Evolutionary conservation across 805 yeast genomes (phyloP), one percentile per base, ranked within the genome.

Genomic region (Tetrapisispora namnaoensis): DNA sequence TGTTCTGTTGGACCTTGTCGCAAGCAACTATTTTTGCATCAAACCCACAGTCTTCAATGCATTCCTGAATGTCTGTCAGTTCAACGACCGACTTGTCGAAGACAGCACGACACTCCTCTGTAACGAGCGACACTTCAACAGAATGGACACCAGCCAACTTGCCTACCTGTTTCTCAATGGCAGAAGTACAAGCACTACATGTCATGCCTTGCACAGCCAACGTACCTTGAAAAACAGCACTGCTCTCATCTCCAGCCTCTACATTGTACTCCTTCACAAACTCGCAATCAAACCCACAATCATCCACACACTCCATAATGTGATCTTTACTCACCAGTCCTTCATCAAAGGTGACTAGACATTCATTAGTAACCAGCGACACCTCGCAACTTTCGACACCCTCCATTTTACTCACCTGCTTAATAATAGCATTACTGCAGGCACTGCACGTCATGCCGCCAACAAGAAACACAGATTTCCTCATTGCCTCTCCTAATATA

Each of bases 371-470:
- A 9, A 86, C 68, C 38, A 87, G 72, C 1, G 95, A 83, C 1
- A 90, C 86, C 4, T 75, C 70, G 1, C 74, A 86, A 16, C 65
- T 60, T 1, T 57, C 42, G 8, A 86, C 86, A 2, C 83, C 83
- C 0, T 70, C 66, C 10, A 78, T 44, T 1, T 58, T 59, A 48
- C 70, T 65, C 24, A 86, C 57, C 0, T 81, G 80, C 22, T 66
- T 67, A 1, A 81, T 76, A 17, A 91, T 77, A 0, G 95, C 71
- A 1, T 82, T 73, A 0, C 84, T 76, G 61, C 98, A 91, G 1
- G 95, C 78, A 2, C 95, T 83, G 60, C 98, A 91, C 8, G 97
- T 89, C 98, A 91, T 91, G 5, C 98, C 98, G 14, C 68, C 53
- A 10, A 73, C 63, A n/a, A 41, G 10, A 35, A 41, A 46, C 24